phyloP scores from a whole-genome alignment of 2,329 filamentous ascomycete species.

The Phyllosticta capitalensis region DNA sequence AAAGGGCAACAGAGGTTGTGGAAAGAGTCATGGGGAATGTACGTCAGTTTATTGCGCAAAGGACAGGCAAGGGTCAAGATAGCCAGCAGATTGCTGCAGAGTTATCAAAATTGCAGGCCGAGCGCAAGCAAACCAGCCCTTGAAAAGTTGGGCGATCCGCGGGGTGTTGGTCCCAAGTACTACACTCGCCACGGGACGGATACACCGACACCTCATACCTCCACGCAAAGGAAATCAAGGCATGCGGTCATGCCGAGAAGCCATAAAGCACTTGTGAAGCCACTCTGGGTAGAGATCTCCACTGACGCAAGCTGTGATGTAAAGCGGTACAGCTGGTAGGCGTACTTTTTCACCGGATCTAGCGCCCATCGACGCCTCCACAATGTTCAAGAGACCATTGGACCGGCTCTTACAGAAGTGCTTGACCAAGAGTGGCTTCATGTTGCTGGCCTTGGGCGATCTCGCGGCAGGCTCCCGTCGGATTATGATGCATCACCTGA shows the following conservation, averaged over 20 bases:
- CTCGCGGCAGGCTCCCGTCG: background rate
- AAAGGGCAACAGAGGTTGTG: background rate
- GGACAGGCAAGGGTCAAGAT: background rate
- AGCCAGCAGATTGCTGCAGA: background rate
- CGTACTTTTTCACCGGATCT: background rate
- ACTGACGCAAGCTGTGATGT: background rate
- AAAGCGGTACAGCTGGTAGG: background rate
- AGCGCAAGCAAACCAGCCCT: background rate
- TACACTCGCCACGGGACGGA: background rate
- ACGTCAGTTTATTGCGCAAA: background rate
- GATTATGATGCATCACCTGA: background rate
- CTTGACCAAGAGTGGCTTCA: background rate
- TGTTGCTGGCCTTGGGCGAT: background rate
- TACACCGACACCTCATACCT: background rate
- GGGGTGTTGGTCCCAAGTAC: background rate
- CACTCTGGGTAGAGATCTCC: background rate
- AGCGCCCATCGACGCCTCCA: background rate
- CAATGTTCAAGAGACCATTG: background rate
- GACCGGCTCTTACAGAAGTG: background rate
- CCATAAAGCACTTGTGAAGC: background rate
- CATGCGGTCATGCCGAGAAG: background rate
- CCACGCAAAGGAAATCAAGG: background rate
- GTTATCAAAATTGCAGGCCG: background rate
- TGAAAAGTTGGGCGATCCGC: background rate
- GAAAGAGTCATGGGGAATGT: background rate